phyloP scores from a whole-genome alignment of 2,329 filamentous ascomycete species.

The Fusarium xyrophilum region DNA sequence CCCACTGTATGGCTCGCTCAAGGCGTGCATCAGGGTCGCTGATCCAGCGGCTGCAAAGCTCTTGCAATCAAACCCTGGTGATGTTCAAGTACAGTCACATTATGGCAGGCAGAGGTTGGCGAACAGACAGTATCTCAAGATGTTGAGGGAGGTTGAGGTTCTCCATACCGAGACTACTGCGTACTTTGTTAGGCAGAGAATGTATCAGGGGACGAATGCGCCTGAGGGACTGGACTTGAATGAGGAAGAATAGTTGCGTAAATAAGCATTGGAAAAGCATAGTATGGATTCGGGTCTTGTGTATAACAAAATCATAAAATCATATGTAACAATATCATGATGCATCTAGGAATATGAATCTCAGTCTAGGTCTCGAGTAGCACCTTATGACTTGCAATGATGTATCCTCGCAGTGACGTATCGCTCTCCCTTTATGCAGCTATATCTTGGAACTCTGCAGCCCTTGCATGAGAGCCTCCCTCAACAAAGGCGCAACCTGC shows the following conservation, averaged over 20 bases:
- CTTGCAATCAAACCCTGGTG: not conserved
- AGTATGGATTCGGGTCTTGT: not conserved
- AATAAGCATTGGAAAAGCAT: not conserved
- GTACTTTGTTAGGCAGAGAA: constrained; percentile 13
- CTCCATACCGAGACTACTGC: constrained; percentile 21
- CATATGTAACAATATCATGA: constrained; percentile 20
- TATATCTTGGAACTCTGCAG: constrained; percentile 18
- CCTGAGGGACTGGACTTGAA: not conserved
- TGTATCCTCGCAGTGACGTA: not conserved
- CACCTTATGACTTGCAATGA: not conserved
- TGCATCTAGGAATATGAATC: not conserved
- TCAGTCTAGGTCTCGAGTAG: not conserved
- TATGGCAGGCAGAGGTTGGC: constrained; percentile 34
- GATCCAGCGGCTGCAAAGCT: constrained; percentile 54
- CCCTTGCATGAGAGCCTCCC: constrained; percentile 56
- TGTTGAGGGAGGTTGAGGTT: constrained; percentile 45
- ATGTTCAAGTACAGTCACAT: not conserved
- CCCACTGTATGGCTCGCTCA: constrained; percentile 55
- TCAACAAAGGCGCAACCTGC: constrained; percentile 72
- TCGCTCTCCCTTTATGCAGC: not conserved
- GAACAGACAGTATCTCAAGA: constrained; percentile 45
- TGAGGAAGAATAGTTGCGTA: not conserved
- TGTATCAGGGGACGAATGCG: not conserved
- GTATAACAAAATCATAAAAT: constrained; percentile 17
- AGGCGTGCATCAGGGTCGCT: constrained; percentile 61